Percentiles rank a stretch among this genome's conserved stretches.
Evolutionary conservation across 2,329 filamentous ascomycete species (phyloP).

Genomic region (Mollisia scopiformis): DNA sequence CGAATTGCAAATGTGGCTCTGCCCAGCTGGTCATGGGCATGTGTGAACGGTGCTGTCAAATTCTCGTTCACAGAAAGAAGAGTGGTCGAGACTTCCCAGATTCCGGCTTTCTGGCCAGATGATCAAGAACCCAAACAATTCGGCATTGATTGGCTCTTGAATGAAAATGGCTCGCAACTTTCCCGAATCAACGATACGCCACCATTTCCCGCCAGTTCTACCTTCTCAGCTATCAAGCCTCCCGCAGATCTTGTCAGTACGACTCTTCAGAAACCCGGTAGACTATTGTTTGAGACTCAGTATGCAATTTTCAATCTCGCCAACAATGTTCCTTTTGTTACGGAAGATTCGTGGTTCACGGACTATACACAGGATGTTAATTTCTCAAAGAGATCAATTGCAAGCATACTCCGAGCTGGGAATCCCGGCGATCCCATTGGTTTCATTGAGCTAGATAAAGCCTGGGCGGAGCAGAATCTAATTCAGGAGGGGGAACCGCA

Average conservation of each 20-base stretch:
- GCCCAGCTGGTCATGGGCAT: constrained; percentile 8
- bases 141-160: background rate
- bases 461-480: constrained; percentile 3
- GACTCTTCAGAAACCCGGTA: background rate
- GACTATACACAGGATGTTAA: constrained; percentile 12
- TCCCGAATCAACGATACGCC: background rate
- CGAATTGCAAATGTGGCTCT: background rate
- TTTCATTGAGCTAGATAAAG: constrained; percentile 14
- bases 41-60: constrained; percentile 3
- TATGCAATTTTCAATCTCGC: background rate
- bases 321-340: constrained; percentile 9
- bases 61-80: constrained; percentile 3
- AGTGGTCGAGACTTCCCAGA: background rate
- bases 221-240: background rate
- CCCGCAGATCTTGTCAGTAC: background rate
- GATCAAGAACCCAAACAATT: constrained; percentile 1
- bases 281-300: constrained; percentile 5
- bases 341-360: constrained; percentile 9
- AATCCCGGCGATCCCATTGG: background rate
- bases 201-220: background rate
- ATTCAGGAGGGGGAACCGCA: background rate
- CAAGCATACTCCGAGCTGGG: constrained; percentile 1
- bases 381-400: constrained; percentile 1
- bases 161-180: background rate
- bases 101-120: constrained; percentile 6